A percentile compares a stretch with the other conserved stretches of the same genome.
phyloP scores from a whole-genome alignment of 2,329 filamentous ascomycete genomes.

The Cytospora paraplurivora region DNA sequence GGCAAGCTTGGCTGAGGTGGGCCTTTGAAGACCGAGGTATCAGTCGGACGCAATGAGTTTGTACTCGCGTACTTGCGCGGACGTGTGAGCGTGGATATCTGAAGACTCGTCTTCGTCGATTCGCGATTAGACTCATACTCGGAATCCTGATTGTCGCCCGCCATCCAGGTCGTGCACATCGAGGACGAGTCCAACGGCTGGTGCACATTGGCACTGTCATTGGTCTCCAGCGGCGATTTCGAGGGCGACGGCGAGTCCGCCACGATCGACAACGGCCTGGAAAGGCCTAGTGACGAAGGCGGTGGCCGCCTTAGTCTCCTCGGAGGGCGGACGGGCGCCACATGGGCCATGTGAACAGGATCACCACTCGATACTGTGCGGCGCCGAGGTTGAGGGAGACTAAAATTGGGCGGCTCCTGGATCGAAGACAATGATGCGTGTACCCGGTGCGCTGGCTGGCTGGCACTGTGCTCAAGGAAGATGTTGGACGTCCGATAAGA shows the following conservation, averaged over 20 bases:
- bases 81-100: slow-evolving; percentile 28
- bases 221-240: slow-evolving; percentile 27
- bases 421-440: slow-evolving; percentile 25
- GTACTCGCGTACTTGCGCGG: slow-evolving; percentile 39
- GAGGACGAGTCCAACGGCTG: slow-evolving; percentile 32
- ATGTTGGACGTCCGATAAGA: slow-evolving; percentile 53
- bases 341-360: slow-evolving; percentile 10
- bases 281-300: slow-evolving; percentile 50
- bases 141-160: background rate
- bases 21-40: slow-evolving; percentile 22
- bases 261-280: slow-evolving; percentile 57
- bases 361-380: slow-evolving; percentile 27
- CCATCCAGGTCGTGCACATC: slow-evolving; percentile 31
- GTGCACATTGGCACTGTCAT: slow-evolving; percentile 16
- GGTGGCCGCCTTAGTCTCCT: slow-evolving; percentile 40
- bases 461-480: slow-evolving; percentile 44
- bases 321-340: slow-evolving; percentile 29
- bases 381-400: slow-evolving; percentile 47
- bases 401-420: slow-evolving; percentile 53
- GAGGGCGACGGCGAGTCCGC: slow-evolving; percentile 54
- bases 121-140: slow-evolving; percentile 22
- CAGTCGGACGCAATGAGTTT: slow-evolving; percentile 36
- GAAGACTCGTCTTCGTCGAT: slow-evolving; percentile 19
- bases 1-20: slow-evolving; percentile 9
- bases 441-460: slow-evolving; percentile 12